Conservation (phyloP, 352 stramenopile species). For the Phytophthora kernoviae region DNA sequence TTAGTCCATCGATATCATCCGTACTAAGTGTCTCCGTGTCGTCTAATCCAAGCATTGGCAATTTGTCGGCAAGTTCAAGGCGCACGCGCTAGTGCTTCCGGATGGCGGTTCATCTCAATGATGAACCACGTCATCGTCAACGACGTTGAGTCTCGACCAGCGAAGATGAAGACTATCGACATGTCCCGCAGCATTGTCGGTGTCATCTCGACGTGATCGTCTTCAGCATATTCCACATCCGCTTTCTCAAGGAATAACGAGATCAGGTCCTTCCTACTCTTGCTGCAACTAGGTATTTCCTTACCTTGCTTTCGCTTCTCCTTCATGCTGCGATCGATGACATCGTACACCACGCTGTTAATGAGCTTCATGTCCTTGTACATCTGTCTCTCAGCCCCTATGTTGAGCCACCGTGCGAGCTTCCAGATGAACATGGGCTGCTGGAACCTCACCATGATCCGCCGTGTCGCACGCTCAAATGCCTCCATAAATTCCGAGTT, state of each 20-base stretch:
- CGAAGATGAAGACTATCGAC: constrained; percentile 81
- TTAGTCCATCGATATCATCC: constrained; percentile 40
- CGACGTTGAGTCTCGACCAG: constrained; percentile 76
- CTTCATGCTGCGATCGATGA: constrained; percentile 26
- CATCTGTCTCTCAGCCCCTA: constrained; percentile 33
- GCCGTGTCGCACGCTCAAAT: constrained; percentile 37
- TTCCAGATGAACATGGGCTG: constrained; percentile 46
- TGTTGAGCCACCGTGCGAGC: constrained; percentile 34
- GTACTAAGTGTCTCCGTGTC: constrained; percentile 23
- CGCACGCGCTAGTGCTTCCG: constrained; percentile 32
- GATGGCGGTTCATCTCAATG: constrained; percentile 74
- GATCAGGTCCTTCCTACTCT: constrained; percentile 40
- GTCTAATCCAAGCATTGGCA: constrained; percentile 43
- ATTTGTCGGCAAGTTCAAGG: constrained; percentile 47
- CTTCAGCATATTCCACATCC: constrained; percentile 15
- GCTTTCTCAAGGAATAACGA: constrained; percentile 44
- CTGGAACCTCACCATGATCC: constrained; percentile 44
- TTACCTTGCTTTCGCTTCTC: constrained; percentile 5
- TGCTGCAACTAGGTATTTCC: constrained; percentile 11
- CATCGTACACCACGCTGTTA: constrained; percentile 26
- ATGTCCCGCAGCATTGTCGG: constrained; percentile 62
- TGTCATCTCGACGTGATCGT: constrained; percentile 17
- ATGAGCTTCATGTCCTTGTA: constrained; percentile 30
- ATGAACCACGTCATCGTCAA: constrained; percentile 78
- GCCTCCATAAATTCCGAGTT: constrained; percentile 39